These are phyloP conservation scores for Porphyrellus cyaneotinctus DNA, from an alignment of 768 basidiomycete species.

Conservation along the genomic window DNA sequence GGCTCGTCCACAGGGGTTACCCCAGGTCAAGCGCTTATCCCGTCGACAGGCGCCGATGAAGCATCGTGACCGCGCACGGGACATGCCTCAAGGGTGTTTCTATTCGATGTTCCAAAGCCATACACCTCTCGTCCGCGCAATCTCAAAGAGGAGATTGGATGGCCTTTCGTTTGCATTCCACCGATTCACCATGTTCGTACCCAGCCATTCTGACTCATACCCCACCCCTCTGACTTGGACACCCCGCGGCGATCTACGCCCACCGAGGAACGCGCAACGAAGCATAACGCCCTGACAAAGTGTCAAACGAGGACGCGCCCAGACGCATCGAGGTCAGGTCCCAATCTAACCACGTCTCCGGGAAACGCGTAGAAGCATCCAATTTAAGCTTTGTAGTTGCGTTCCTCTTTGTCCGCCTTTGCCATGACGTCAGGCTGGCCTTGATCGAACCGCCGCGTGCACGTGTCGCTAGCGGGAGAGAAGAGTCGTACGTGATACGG, in stretches of 20 bases:
- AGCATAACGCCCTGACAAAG: background rate
- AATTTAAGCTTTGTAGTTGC: background rate
- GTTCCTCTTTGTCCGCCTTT: too few relatives aligned
- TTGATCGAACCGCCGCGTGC: background rate
- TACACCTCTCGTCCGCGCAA: background rate
- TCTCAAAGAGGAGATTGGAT: background rate
- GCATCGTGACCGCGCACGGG: too few relatives aligned
- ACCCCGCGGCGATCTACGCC: background rate
- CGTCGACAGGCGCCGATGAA: too few relatives aligned
- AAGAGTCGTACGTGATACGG: background rate
- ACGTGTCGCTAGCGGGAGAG: background rate
- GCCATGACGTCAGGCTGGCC: background rate
- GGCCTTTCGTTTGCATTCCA: background rate
- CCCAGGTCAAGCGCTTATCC: too few relatives aligned
- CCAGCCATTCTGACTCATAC: background rate
- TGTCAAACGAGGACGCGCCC: background rate
- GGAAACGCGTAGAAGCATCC: background rate
- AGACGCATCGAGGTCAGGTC: background rate
- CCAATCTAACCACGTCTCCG: background rate
- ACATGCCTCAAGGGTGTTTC: too few relatives aligned
- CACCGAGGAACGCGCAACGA: background rate
- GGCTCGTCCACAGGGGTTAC: background rate
- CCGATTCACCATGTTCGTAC: background rate
- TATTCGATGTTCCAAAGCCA: too few relatives aligned
- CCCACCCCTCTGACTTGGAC: background rate